Base-by-base conservation (phyloP, 108 stramenopile species). In the Cyclotella kingstonii region DNA sequence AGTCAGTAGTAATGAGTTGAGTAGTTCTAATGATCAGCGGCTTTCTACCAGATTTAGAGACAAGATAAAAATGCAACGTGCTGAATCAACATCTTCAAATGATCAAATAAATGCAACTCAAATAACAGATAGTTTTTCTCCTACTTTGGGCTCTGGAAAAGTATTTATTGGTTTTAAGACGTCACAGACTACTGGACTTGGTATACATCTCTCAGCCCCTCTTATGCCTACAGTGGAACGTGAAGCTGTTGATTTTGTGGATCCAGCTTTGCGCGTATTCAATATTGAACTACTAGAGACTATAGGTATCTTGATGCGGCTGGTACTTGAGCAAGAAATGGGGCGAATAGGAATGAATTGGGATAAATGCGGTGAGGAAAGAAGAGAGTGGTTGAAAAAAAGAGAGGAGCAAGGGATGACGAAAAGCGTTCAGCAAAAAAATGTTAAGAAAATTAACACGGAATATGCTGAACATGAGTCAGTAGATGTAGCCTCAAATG, bases 161-260 rank as follows among this genome's bases (percentile, higher is more conserved):
- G 79, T 91, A 22, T 91, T 91, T 48, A 91, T 91, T 49, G 89
- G 89, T 19, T 91, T 91, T 63, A 71, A 80, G 14, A 87, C 89
- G 12, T 82, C 81, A 10, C 89, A 91, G 71, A 91, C 86, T 19
- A 91, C 89, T 0, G 89, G 89, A 3, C 47, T 91, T 18, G 84
- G 84, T 1, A 82, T 84, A 8, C 89, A 91, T 51, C 33, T 91
- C 3, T 64, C 80, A 5, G 89, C 89, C n/a, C 89, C 89, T 2
- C 78, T 91, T 26, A 54, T 91, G 25, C 89, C 89, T 0, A 91
- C 89, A 14, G 89, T 91, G 3, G 89, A 91, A 63, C 75, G 89
- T 28, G 89, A 91, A 56, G 84, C 86, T 5, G 83, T 91, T 67
- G 89, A 91, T 55, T 65, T 87, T 40, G 84, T 85, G 28, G 89